phyloP scores from a whole-genome alignment of 345 rosid species.

The Carallia pectinifolia region DNA sequence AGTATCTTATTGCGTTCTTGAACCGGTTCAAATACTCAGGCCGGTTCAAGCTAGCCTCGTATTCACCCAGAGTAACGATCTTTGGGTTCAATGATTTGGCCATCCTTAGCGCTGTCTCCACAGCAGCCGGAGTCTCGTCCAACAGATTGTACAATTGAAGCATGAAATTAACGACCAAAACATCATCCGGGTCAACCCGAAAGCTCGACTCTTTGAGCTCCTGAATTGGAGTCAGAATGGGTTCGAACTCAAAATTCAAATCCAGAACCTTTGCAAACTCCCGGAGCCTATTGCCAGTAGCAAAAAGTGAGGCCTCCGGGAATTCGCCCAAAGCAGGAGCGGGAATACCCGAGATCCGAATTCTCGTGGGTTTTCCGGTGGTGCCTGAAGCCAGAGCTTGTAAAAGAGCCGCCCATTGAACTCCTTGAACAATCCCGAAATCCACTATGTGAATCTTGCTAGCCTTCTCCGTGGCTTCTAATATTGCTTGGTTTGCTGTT shows the following conservation, averaged over 20 bases:
- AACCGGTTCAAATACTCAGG: conserved; percentile 56
- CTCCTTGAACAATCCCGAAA: conserved; percentile 88
- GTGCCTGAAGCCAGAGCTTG: conserved; percentile 86
- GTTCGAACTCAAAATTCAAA: conserved; percentile 75
- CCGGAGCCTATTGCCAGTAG: conserved; percentile 78
- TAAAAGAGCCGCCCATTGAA: conserved; percentile 90
- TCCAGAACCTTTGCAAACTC: conserved; percentile 75
- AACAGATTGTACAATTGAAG: conserved; percentile 70
- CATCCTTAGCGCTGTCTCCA: conserved; percentile 57
- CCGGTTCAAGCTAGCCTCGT: conserved; percentile 70
- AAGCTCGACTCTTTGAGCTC: conserved; percentile 55
- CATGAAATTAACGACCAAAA: conserved; percentile 79
- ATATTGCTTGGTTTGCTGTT: conserved; percentile 91
- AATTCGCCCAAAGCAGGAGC: conserved; percentile 67
- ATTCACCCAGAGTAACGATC: conserved; percentile 78
- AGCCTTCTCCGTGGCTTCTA: conserved; percentile 72
- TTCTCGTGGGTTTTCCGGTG: conserved; percentile 58
- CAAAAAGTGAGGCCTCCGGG: conserved; percentile 55
- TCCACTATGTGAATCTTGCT: conserved; percentile 83
- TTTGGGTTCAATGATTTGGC: conserved; percentile 64
- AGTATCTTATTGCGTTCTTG: conserved; percentile 59
- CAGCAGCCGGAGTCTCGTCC: conserved; percentile 48
- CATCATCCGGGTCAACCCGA: conserved; percentile 67
- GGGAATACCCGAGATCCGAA: conserved; percentile 90
- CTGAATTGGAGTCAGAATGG: conserved; percentile 60